These are phyloP conservation scores for Truncatella angustata DNA, from an alignment of 2,329 filamentous ascomycete species.

Conservation along the genomic window DNA sequence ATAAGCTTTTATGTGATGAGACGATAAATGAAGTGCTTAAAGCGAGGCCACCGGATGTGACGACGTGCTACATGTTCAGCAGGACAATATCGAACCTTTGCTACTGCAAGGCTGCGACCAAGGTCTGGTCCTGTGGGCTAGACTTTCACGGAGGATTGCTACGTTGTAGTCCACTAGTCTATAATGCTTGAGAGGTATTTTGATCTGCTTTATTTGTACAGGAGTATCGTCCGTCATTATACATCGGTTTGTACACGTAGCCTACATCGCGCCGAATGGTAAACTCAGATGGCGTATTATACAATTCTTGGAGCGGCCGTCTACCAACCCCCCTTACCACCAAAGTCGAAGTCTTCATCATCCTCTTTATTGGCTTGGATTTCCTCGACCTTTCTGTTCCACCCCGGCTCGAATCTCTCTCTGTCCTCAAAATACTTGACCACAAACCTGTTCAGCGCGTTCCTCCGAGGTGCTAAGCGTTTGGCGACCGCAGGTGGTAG, in stretches of 20 bases:
- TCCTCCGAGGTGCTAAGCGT: constrained; percentile 18
- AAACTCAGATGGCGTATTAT: not conserved
- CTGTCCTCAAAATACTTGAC: constrained; percentile 21
- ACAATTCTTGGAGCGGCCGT: not conserved
- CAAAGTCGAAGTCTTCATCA: not conserved
- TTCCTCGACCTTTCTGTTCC: constrained; percentile 7
- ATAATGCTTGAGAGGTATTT: no score
- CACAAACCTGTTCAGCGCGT: constrained; percentile 22
- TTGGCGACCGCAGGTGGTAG: constrained; percentile 13
- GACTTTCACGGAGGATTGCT: no score
- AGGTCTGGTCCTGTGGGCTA: no score
- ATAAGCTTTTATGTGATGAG: no score
- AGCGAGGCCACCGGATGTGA: no score
- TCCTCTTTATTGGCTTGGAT: not conserved
- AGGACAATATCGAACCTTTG: no score
- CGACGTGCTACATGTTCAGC: no score
- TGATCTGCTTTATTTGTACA: not conserved
- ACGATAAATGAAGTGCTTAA: no score
- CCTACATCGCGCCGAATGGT: not conserved
- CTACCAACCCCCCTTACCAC: not conserved
- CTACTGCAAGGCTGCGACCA: no score
- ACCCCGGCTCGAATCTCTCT: constrained; percentile 14
- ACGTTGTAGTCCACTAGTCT: no score
- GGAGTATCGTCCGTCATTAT: not conserved
- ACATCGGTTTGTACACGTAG: not conserved